Base-by-base conservation (phyloP, 192 early-diverging fungal genomes). In the Phlyctochytrium arcticum region DNA sequence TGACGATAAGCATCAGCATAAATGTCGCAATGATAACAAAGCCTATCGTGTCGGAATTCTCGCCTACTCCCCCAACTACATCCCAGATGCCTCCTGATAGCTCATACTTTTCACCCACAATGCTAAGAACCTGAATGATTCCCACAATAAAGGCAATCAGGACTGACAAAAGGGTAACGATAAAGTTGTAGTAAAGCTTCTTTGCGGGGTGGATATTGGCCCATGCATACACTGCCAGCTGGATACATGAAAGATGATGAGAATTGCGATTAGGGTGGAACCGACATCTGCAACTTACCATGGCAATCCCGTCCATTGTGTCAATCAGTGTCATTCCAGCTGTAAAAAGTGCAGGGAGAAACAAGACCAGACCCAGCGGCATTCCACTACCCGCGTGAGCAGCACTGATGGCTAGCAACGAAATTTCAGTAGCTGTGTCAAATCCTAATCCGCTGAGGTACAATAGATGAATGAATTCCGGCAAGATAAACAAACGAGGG, bases 361-460 rank as follows among this genome's bases (percentile, higher is more conserved):
- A 65, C 12, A 89, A 36, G 24, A 83, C 79, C n/a, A 82, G 54
- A 54, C 63, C 77, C 31, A 75, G 73, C 0, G 76, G 60, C 48
- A 85, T 80, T 0, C 75, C 78, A 26, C 60, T 46, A 0, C 74
- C 62, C 3, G 72, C 80, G 24, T 79, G 80, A 3, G 79, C 67
- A 4, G 81, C 84, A 3, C 86, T 74, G 29, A 89, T 84, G 0
- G 79, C 75, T 1, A 89, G 63, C 1, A 89, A 23, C 3, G 76
- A 78, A 27, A 89, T 75, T 54, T 89, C 83, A 0, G 85, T 85
- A 6, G 87, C 83, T 7, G 88, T 89, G 75, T 89, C 88, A 57
- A 89, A 89, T 6, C 88, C 88, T 21, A 89, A 62, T 2, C 88
- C 87, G 73, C 89, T 89, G n/a, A n/a, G n/a, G n/a, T n/a, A n/a